Conservation (phyloP, 2,329 filamentous ascomycete genomes). For the Trichoderma brevicompactum region DNA sequence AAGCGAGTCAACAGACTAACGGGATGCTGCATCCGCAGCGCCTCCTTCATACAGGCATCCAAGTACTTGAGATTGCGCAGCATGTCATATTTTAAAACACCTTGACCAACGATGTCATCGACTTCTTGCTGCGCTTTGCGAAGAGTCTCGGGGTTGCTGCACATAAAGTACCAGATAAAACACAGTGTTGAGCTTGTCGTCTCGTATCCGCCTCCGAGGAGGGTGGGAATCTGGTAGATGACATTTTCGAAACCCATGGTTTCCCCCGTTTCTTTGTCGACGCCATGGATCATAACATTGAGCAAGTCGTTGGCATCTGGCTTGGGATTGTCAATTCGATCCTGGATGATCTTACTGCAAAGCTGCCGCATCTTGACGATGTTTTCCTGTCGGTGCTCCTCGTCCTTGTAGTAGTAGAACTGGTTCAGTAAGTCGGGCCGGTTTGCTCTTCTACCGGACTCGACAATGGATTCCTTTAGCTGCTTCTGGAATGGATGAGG, state of each 20-base stretch:
- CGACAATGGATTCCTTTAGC: not conserved
- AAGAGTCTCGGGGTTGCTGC: constrained; percentile 60
- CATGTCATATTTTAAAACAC: constrained; percentile 42
- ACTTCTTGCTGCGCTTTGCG: constrained; percentile 64
- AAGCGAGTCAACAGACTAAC: no score
- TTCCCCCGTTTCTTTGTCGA: constrained; percentile 65
- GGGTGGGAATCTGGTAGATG: constrained; percentile 67
- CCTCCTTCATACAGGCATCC: no score
- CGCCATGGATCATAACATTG: constrained; percentile 64
- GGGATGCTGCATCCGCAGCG: no score
- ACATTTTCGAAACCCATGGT: constrained; percentile 60
- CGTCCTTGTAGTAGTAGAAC: constrained; percentile 8
- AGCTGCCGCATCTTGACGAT: constrained; percentile 6
- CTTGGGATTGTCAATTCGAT: constrained; percentile 1
- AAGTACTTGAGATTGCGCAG: no score
- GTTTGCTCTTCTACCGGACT: constrained; percentile 6
- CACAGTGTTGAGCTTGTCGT: constrained; percentile 65
- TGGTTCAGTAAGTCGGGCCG: not conserved
- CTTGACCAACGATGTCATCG: constrained; percentile 54
- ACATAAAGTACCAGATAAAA: constrained; percentile 62
- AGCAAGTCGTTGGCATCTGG: constrained; percentile 47
- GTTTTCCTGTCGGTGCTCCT: constrained; percentile 1
- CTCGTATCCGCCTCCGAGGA: constrained; percentile 66
- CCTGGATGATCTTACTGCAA: constrained; percentile 3
- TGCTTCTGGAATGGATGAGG: constrained; percentile 18